Evolutionary conservation across 768 basidiomycete species (phyloP), one percentile per base, ranked within the genome.

Genomic region (Lepiota brunneoincarnata): DNA sequence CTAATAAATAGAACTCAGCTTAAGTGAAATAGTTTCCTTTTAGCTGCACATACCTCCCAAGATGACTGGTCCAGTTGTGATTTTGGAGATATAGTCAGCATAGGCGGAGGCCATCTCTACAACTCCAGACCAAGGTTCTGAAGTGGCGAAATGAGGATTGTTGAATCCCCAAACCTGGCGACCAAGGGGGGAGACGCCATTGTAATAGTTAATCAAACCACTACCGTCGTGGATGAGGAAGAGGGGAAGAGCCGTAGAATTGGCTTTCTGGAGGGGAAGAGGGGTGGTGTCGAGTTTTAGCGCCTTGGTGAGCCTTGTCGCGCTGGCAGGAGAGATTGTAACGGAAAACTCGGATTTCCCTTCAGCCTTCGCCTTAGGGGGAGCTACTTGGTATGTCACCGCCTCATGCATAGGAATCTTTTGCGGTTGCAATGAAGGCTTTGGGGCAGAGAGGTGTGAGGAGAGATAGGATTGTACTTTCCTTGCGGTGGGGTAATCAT

Each of bases 141-240:
- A 71, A 2, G 66, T 64, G 0, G 68, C 59, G 55, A 89, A 78
- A 9, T 67, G 68, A 0, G 84, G 84, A 57, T 89, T 83, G 34
- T 72, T 68, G 40, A 91, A 76, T 0, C 75, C 84, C 81, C 82
- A 89, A 2, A 89, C 73, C 17, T 72, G 62, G 41, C 87, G 75
- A 7, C 72, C 69, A 2, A 89, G 59, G 7, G 72, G 61, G 6
- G 67, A 59, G 5, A 87, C 64, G 9, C 74, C 75, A 31, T 76
- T 65, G 51, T 81, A 81, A 49, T 83, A 79, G 31, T 70, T 70
- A 15, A 77, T 68, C 11, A 86, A 64, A 0, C 89, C 89, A 57
- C 84, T 86, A 4, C 89, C 89, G 57, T 90, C 89, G 59, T 91
- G 87, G 9, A 91, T 72, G 20, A 91, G 75, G 52, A 87, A 77